A percentile compares a stretch with the other conserved stretches of the same genome.
These are phyloP conservation scores for Eucommia ulmoides DNA, from an alignment of 257 asterid species.

Conservation along the genomic window DNA sequence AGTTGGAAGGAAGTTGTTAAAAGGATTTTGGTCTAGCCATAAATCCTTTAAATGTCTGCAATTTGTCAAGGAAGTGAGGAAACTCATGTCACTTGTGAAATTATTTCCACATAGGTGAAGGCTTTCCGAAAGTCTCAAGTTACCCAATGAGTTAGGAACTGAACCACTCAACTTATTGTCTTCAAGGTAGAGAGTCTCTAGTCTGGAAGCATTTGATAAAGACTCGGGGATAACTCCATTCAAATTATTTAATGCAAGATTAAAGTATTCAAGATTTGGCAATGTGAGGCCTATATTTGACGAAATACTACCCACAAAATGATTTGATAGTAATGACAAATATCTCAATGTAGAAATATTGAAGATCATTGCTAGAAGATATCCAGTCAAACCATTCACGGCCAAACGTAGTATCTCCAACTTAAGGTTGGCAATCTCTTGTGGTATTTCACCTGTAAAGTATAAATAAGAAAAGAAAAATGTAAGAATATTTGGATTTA, in stretches of 20 bases:
- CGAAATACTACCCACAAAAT: conserved; percentile 30
- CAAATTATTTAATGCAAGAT: conserved; percentile 15
- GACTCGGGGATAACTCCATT: conserved; percentile 33
- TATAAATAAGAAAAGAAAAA: too few species aligned
- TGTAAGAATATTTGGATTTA: too few species aligned
- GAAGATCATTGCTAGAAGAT: conserved; percentile 17
- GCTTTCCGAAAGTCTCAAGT: conserved; percentile 14
- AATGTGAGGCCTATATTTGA: conserved; percentile 17
- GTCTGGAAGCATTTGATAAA: conserved; percentile 36
- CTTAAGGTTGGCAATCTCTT: conserved; percentile 18
- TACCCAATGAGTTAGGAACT: conserved; percentile 25
- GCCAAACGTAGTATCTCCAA: conserved; percentile 11
- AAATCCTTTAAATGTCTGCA: conserved; percentile 13
- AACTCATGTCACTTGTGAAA: conserved; percentile 27
- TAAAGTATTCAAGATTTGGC: conserved; percentile 13
- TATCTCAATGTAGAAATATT: conserved; percentile 23
- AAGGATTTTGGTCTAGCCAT: conserved; percentile 25
- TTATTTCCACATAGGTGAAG: conserved; percentile 23
- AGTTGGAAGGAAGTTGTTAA: conserved; percentile 30
- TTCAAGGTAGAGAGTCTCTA: conserved; percentile 6
- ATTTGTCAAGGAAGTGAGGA: conserved; percentile 29
- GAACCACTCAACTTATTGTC: conserved; percentile 22
- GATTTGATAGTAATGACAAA: conserved; percentile 11
- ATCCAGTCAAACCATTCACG: conserved; percentile 15
- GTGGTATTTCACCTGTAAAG: conserved; percentile 27